phyloP scores from a whole-genome alignment of 164 flowering plant genomes.

The Vitis rupestris region DNA sequence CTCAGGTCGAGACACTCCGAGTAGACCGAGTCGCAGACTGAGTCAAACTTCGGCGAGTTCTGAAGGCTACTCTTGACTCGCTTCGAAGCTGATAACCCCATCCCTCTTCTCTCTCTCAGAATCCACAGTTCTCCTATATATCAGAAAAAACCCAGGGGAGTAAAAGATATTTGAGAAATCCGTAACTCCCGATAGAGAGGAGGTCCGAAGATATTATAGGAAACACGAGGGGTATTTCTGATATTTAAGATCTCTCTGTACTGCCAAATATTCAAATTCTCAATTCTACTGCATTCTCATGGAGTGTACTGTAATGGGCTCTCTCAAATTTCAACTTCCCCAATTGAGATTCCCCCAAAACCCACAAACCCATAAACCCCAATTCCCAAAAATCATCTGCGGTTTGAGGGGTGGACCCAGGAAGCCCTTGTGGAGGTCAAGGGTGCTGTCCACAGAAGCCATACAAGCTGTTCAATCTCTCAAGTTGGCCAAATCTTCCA shows the following conservation, averaged over 20 bases:
- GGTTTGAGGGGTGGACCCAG: conserved; percentile 53
- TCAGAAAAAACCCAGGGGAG: no score
- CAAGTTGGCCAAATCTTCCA: conserved; percentile 56
- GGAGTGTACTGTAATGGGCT: not conserved
- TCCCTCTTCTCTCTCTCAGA: conserved; percentile 9
- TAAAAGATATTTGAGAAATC: no score
- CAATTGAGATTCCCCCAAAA: not conserved
- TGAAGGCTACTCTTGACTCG: conserved; percentile 34
- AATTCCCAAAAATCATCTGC: conserved; percentile 21
- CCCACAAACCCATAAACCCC: not conserved
- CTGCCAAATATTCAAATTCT: no score
- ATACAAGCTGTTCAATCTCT: conserved; percentile 78
- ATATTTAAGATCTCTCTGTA: no score
- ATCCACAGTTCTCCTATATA: no score
- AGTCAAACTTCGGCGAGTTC: conserved; percentile 47
- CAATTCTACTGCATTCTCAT: not conserved
- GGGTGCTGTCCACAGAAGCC: conserved; percentile 66
- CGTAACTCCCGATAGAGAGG: no score
- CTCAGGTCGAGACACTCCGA: conserved; percentile 45
- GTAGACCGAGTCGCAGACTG: conserved; percentile 58
- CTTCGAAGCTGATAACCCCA: conserved; percentile 61
- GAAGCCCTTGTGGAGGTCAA: conserved; percentile 61
- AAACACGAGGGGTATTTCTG: no score
- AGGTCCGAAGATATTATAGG: no score
- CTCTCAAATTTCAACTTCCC: conserved; percentile 5